Conservation (phyloP, 2,329 filamentous ascomycete genomes). For the Cadophora gregata region DNA sequence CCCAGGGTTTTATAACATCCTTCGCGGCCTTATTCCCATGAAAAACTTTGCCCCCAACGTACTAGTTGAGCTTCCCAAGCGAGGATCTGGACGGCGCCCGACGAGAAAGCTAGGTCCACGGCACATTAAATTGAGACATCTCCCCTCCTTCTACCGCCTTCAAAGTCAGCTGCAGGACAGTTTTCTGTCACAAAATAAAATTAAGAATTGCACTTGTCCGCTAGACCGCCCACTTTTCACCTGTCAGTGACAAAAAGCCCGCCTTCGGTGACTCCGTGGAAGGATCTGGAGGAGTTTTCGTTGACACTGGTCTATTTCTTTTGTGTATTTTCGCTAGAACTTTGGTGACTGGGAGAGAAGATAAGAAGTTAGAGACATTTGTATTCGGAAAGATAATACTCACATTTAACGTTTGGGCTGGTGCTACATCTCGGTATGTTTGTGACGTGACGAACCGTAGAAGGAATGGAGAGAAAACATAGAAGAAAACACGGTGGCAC, state of each 20-base stretch:
- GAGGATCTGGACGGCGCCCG: constrained; percentile 2
- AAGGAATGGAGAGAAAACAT: background rate
- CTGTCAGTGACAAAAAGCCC: constrained; percentile 2
- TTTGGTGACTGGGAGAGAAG: background rate
- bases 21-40: background rate
- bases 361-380: constrained; percentile 1
- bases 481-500: background rate
- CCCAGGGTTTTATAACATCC: no score
- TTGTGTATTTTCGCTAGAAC: background rate
- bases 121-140: constrained; percentile 14
- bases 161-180: background rate
- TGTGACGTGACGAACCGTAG: no score
- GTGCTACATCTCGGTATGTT: no score
- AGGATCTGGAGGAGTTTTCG: background rate
- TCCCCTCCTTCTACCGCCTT: constrained; percentile 5
- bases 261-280: background rate
- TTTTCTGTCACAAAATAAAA: constrained; percentile 3
- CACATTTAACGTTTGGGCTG: background rate
- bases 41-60: background rate
- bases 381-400: background rate
- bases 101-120: background rate
- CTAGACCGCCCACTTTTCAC: background rate
- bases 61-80: background rate
- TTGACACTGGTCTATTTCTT: background rate
- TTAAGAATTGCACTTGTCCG: background rate